Base-by-base conservation (phyloP, 352 stramenopile genomes). In the Phytopythium montanum region DNA sequence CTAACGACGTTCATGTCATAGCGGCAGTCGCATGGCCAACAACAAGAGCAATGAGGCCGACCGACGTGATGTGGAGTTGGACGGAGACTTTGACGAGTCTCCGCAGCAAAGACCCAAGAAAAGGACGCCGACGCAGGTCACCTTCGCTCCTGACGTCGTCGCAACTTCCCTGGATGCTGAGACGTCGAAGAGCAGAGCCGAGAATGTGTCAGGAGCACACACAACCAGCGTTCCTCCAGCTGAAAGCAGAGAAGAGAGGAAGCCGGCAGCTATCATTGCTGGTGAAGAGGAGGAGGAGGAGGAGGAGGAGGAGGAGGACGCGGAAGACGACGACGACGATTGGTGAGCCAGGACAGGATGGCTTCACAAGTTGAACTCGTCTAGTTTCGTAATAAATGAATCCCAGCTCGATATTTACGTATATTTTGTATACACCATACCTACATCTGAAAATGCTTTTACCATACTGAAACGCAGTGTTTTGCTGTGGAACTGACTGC, bases 81-180 rank as follows among this genome's bases (percentile, higher is more conserved):
- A 26, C 31, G 52, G 29, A 58, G 57, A 55, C 26, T 46, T 25
- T 36, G 25, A 14, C 6, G 12, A 0, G 23, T 34, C 25, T 23
- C 10, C 25, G 5, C 25, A 23, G 10, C 45, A 26, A 13, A 64
- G 25, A 34, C 33, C 36, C 8, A 75, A 66, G 39, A 73, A 70
- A 46, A 31, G 39, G 28, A 53, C 39, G 18, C 8, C 45, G 16
- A 45, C 18, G 19, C 57, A 39, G 25, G 66, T 78, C 4, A 58
- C 48, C 29, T 78, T 75, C 56, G 70, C 64, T 3, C 56, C 60
- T 14, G 49, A 44, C 49, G 49, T 52, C 45, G 23, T 31, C 49
- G 28, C 49, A 21, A 2, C 49, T 5, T 9, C 14, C 5, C 14
- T 7, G 5, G 6, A 9, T 38, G 23, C 18, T 7, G 34, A 14